phyloP scores from a whole-genome alignment of 805 yeast species.

The Candida vartiovaarae region DNA sequence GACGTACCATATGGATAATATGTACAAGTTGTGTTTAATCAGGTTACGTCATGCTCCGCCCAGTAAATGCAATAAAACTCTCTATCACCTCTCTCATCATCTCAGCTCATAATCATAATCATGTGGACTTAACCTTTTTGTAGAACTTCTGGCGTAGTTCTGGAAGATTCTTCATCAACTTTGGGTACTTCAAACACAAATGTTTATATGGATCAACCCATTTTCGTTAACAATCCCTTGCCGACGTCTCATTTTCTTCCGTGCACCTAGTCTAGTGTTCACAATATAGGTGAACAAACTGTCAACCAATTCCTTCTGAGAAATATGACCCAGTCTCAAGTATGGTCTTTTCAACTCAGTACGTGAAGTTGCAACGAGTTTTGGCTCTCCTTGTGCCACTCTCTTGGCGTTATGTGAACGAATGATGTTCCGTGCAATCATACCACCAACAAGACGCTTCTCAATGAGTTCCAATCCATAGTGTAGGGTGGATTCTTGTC shows the following conservation, averaged over 20 bases:
- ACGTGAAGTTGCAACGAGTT: conserved; percentile 17
- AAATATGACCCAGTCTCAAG: conserved; percentile 23
- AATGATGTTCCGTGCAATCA: conserved; percentile 15
- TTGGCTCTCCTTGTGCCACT: conserved; percentile 10
- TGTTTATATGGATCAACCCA: neutral
- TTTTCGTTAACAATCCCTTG: neutral
- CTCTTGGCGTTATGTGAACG: conserved; percentile 7
- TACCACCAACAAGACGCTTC: conserved; percentile 31
- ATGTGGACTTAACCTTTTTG: neutral
- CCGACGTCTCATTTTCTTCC: neutral
- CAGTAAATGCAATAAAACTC: no score
- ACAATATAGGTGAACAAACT: conserved; percentile 20
- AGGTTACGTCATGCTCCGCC: no score
- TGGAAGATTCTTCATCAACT: conserved; percentile 25
- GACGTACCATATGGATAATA: no score
- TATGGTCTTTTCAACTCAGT: conserved; percentile 21
- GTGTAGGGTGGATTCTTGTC: conserved; percentile 23
- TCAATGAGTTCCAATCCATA: conserved; percentile 25
- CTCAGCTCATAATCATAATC: no score
- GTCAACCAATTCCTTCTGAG: conserved; percentile 16
- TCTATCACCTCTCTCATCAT: no score
- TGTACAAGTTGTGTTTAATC: no score
- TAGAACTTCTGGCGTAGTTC: conserved; percentile 11
- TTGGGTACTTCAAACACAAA: conserved; percentile 24
- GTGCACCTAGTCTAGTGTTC: neutral